Conservation (phyloP, 768 basidiomycete genomes). For the Hydnomerulius pinastri region DNA sequence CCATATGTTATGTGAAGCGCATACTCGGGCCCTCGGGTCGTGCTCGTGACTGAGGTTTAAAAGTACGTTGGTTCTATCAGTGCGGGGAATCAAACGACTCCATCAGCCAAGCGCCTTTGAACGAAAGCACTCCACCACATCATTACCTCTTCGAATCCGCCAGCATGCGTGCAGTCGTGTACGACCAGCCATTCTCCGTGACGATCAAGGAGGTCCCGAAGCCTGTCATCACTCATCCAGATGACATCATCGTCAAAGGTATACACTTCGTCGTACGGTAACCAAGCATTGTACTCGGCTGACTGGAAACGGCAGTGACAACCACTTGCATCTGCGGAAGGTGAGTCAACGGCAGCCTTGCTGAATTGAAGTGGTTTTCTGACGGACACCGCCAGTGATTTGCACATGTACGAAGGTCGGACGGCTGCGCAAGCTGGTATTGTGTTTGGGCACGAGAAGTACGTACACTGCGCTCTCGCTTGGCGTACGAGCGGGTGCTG, state of each 20-base stretch:
- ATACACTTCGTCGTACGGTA: neutral
- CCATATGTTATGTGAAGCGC: too few species aligned
- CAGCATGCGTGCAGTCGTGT: conserved; percentile 7
- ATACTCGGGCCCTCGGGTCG: too few species aligned
- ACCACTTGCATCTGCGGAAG: conserved; percentile 11
- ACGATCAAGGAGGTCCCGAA: conserved; percentile 5
- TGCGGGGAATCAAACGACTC: too few species aligned
- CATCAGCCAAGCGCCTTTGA: too few species aligned
- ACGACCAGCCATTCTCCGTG: conserved; percentile 2
- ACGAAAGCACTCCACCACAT: too few species aligned
- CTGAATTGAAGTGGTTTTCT: too few species aligned
- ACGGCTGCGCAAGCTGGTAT: conserved; percentile 4
- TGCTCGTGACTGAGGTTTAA: too few species aligned
- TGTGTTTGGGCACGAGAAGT: conserved; percentile 10
- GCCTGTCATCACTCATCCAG: conserved; percentile 5
- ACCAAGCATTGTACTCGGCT: neutral
- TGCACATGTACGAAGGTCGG: conserved; percentile 4
- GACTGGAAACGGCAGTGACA: conserved; percentile 1
- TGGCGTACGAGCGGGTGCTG: too few species aligned
- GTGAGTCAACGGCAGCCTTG: too few species aligned
- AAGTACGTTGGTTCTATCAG: too few species aligned
- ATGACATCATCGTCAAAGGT: conserved; percentile 8
- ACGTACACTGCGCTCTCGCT: neutral
- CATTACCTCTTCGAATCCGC: too few species aligned
- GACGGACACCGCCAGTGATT: neutral